Evolutionary conservation across 805 yeast genomes (phyloP), one percentile per base, ranked within the genome.

Genomic region (Yarrowia sp.): DNA sequence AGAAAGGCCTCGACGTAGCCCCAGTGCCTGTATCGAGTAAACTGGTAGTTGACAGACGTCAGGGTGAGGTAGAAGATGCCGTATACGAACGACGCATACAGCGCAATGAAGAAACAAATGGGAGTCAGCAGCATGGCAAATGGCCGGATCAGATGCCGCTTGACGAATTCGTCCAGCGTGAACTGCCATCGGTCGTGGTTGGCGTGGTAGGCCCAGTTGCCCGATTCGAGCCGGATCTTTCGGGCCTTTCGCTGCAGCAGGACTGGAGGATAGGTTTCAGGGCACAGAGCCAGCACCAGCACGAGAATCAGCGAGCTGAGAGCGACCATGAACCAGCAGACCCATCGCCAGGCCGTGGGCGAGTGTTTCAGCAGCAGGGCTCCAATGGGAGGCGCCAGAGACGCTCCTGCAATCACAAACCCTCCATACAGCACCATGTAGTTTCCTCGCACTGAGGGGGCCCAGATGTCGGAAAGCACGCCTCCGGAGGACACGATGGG

Each of bases 171-270:
- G 40, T 79, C 80, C 58, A 90, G 76, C 1, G 89, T 79, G 76
- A 92, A 76, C 60, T 91, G 91, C 75, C 85, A 86, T 38, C 94
- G 95, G 76, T 93, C 98, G 76, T 91, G 96, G 78, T 91, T 96
- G 24, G 98, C 91, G 91, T 92, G 91, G 78, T 81, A 82, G 67
- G 79, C 75, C 17, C 71, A 71, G 72, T 85, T 86, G 7, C 85
- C 86, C 2, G 87, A 85, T 68, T 83, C 80, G 68, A 81, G 77
- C 70, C 90, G 79, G 56, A 85, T 73, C 53, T 80, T 75, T 68
- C 79, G 77, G 0, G 90, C 90, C 69, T 87, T 84, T 56, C 79
- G 70, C n/a, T 79, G 80, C 58, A 86, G 74, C 40, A 86, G 73
- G 3, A 84, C 78, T 0, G 87, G 87, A 33, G 79, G 83, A 74